These are phyloP conservation scores for Imleria badia DNA, from an alignment of 768 basidiomycete genomes.

Conservation along the genomic window DNA sequence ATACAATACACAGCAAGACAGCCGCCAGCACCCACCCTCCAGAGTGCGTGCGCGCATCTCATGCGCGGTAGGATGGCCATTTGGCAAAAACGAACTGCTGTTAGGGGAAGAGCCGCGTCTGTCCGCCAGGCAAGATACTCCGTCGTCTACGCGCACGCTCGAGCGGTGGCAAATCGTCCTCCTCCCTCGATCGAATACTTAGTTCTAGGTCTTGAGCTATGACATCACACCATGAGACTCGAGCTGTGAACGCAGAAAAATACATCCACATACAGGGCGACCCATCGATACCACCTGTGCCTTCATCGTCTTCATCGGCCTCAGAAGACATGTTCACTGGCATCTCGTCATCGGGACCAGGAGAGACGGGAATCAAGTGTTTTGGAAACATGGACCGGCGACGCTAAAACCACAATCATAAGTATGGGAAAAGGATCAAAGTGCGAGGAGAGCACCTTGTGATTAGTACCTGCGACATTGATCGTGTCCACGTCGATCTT, in stretches of 20 bases:
- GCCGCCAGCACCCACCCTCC: neutral
- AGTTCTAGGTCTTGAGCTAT: constrained; percentile 26
- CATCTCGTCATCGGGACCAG: constrained; percentile 9
- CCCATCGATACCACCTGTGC: constrained; percentile 24
- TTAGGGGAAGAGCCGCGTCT: constrained; percentile 25
- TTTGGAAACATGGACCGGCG: constrained; percentile 75
- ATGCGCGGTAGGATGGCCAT: neutral
- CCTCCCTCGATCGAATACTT: constrained; percentile 37
- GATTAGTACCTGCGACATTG: constrained; percentile 59
- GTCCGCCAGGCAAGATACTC: constrained; percentile 35
- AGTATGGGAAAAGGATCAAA: neutral
- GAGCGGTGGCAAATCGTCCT: constrained; percentile 63
- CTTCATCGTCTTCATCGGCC: constrained; percentile 30
- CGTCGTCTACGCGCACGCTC: constrained; percentile 63
- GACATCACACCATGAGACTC: constrained; percentile 2
- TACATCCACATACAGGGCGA: constrained; percentile 23
- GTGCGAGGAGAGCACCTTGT: constrained; percentile 49
- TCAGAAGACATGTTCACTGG: constrained; percentile 24
- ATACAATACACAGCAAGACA: constrained; percentile 5
- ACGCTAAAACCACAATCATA: constrained; percentile 43
- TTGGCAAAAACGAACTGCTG: neutral
- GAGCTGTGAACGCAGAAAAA: neutral
- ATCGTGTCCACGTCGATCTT: constrained; percentile 59
- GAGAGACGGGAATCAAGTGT: constrained; percentile 41
- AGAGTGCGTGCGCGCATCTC: neutral